These are phyloP conservation scores for Gynochthodes officinalis DNA, from an alignment of 257 asterid genomes.

Conservation along the genomic window DNA sequence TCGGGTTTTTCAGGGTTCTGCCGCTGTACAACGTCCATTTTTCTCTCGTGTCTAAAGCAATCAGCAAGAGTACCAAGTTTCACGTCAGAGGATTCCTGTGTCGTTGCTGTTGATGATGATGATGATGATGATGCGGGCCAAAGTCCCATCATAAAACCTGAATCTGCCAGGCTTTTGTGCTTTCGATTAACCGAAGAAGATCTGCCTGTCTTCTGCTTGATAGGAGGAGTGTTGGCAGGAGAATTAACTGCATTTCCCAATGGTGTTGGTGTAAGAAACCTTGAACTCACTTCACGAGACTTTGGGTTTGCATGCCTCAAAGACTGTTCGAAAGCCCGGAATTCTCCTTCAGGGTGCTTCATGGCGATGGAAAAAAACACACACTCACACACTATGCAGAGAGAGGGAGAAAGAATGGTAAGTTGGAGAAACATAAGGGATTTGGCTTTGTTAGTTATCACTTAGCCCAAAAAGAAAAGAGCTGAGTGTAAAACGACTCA, in stretches of 20 bases:
- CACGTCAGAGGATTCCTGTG: conserved; percentile 12
- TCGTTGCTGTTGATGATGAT: background rate
- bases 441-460: conserved; percentile 10
- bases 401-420: background rate
- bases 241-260: conserved; percentile 36
- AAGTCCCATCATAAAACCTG: conserved; percentile 54
- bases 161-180: conserved; percentile 35
- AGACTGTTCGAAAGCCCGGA: conserved; percentile 21
- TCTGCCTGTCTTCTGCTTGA: conserved; percentile 32
- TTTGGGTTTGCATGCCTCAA: conserved; percentile 44
- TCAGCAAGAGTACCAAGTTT: conserved; percentile 40
- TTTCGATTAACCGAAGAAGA: conserved; percentile 33
- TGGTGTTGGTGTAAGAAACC: conserved; percentile 49
- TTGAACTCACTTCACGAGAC: conserved; percentile 64
- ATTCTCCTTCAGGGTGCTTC: conserved; percentile 38
- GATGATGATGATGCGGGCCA: conserved; percentile 62
- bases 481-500: conserved; percentile 41
- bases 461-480: conserved; percentile 27
- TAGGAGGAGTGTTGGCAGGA: conserved; percentile 33
- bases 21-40: conserved; percentile 29
- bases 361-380: conserved; percentile 23
- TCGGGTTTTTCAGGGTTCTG: conserved; percentile 6
- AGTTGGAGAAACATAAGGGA: conserved; percentile 16
- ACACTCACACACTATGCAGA: conserved; percentile 7
- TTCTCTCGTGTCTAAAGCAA: conserved; percentile 47